Base-by-base conservation (phyloP, 306 rosid species). In the Pyrus betulifolia region DNA sequence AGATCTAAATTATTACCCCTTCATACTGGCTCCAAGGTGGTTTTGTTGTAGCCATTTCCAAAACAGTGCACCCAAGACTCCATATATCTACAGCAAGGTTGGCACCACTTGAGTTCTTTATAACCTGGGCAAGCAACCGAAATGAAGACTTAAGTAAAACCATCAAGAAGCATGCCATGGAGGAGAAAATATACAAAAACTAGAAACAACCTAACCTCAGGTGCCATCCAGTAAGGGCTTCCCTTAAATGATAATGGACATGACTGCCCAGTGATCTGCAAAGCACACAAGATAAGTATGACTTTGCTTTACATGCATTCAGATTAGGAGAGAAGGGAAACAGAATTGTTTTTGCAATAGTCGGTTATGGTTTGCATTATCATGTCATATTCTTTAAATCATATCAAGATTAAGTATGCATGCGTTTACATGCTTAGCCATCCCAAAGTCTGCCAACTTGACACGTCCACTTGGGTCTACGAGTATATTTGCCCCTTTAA, bases 141-240 rank as follows among this genome's bases (percentile, higher is more conserved):
- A 59, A 40, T 30, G 71, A 76, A 84, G 12, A 38, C 55, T 38
- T 62, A 31, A 80, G 73, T 51, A 44, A 79, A 61, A 71, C 79
- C 76, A 79, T 75, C 72, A 71, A 69, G 57, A 78, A 58, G 68
- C 42, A 44, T 42, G 67, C 60, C 57, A 79, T 18, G 73, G 51
- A 69, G 17, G 69, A 70, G 74, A 71, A 80, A 74, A 52, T 38
- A 65, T 63, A 52, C 51, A 28, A 69, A 79, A 60, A 67, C 15
- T 40, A 60, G 67, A 45, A 83, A 68, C 28, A 42, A 72, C 77
- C 75, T 71, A 75, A 96, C 99, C 99, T 96, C 99, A 51, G 99
- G 97, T 74, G 99, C 99, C 99, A 96, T 96, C 99, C 99, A 96
- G 77, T 91, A 96, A 71, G 99, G 99, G 86, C 98, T 96, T 79